phyloP scores from a whole-genome alignment of 768 basidiomycete species.

The Trametes gibbosa region DNA sequence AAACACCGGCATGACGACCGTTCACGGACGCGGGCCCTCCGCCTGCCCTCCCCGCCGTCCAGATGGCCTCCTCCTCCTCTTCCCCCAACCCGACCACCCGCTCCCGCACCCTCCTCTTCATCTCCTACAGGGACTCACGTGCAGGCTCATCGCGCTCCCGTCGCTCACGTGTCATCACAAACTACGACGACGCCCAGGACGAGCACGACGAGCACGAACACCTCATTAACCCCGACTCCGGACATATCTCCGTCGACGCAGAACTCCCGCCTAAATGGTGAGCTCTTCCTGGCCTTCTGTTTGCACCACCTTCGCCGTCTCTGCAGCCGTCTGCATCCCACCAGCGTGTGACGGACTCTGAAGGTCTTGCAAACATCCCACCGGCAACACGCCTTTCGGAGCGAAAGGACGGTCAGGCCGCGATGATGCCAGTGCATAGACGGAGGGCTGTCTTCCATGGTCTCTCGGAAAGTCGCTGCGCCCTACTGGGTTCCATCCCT shows the following conservation, averaged over 20 bases:
- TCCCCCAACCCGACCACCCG: slow-evolving; percentile 58
- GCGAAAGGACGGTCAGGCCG: not conserved
- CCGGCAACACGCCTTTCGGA: not conserved
- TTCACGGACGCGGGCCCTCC: slow-evolving; percentile 4
- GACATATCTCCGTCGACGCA: slow-evolving; percentile 53
- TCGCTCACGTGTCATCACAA: slow-evolving; percentile 31
- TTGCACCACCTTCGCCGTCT: slow-evolving; percentile 11
- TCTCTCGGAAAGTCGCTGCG: not conserved
- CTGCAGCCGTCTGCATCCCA: not conserved
- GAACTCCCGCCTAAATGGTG: slow-evolving; percentile 87
- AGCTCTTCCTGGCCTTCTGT: slow-evolving; percentile 19
- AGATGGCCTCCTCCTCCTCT: slow-evolving; percentile 34
- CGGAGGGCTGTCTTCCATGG: no score
- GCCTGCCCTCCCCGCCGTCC: slow-evolving; percentile 19
- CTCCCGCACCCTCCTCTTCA: slow-evolving; percentile 88
- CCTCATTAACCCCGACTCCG: slow-evolving; percentile 52
- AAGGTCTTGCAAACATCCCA: no score
- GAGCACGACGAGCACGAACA: slow-evolving; percentile 63
- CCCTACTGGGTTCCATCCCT: not conserved
- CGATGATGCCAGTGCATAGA: no score
- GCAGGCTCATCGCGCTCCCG: slow-evolving; percentile 43
- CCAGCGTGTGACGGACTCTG: not conserved
- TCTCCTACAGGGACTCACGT: slow-evolving; percentile 86
- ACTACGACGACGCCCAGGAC: slow-evolving; percentile 46
- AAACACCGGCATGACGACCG: slow-evolving; percentile 24